Conservation (phyloP, 768 basidiomycete species). For the Pulveroboletus sp. region DNA sequence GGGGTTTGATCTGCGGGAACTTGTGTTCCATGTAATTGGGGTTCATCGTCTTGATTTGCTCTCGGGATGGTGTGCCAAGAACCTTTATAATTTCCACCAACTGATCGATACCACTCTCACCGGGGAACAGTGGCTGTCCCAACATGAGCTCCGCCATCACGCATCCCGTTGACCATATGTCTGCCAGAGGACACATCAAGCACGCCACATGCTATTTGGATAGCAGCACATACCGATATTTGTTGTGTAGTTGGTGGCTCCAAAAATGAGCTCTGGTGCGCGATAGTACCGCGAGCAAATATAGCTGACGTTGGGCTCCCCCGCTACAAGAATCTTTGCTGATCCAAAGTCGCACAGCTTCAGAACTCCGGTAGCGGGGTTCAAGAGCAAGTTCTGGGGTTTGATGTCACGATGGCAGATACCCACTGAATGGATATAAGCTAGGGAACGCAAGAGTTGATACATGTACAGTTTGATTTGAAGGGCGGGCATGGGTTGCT, state of each 20-base stretch:
- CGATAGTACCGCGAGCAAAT: constrained; percentile 99
- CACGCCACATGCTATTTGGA: not conserved
- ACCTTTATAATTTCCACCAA: constrained; percentile 99
- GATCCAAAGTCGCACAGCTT: constrained; percentile 99
- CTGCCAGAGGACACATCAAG: constrained; percentile 36
- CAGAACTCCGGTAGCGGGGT: constrained; percentile 93
- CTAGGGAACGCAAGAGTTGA: constrained; percentile 94
- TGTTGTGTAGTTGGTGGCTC: constrained; percentile 99
- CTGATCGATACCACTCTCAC: constrained; percentile 98
- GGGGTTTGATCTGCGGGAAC: constrained; percentile 99
- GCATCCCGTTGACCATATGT: constrained; percentile 99
- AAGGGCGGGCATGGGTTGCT: constrained; percentile 99
- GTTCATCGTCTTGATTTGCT: constrained; percentile 99
- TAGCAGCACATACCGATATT: constrained; percentile 78
- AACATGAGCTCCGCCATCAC: constrained; percentile 99
- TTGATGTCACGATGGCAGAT: constrained; percentile 99
- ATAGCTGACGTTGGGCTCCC: constrained; percentile 99
- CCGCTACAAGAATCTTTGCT: constrained; percentile 95
- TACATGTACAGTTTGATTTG: constrained; percentile 99
- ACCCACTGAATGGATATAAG: constrained; percentile 99
- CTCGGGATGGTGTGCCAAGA: constrained; percentile 93
- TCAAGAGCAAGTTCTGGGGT: constrained; percentile 96
- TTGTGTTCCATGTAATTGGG: constrained; percentile 99
- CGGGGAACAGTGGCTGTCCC: constrained; percentile 97
- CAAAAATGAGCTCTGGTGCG: constrained; percentile 98